Conservation (phyloP, 805 yeast genomes). For the Teunomyces tritomae region DNA sequence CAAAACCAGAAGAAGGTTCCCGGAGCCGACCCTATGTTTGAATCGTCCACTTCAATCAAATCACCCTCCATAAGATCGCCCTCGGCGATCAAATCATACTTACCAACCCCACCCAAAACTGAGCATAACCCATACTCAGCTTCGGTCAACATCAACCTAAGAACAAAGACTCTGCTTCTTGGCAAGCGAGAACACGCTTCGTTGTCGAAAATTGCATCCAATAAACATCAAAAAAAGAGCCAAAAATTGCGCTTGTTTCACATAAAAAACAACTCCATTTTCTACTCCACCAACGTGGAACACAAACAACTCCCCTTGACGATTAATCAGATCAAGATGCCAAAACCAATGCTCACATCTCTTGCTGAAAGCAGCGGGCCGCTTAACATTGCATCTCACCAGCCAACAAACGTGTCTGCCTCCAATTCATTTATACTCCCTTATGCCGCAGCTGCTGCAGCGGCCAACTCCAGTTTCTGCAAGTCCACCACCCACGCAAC, state of each 20-base stretch:
- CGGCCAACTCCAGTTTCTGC: constrained; percentile 10
- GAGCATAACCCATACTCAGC: constrained; percentile 6
- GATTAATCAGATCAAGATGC: constrained; percentile 7
- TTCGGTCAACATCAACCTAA: constrained; percentile 24
- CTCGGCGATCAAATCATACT: constrained; percentile 2
- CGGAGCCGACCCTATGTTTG: background rate
- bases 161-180: constrained; percentile 14
- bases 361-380: constrained; percentile 5
- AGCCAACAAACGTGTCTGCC: background rate
- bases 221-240: constrained; percentile 11
- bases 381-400: background rate
- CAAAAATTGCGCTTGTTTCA: constrained; percentile 35
- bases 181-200: constrained; percentile 12
- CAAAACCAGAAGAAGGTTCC: background rate
- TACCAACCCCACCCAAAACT: constrained; percentile 7
- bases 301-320: constrained; percentile 12
- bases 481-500: constrained; percentile 1
- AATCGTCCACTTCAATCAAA: background rate
- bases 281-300: constrained; percentile 16
- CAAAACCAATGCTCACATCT: constrained; percentile 10
- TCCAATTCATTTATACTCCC: constrained; percentile 5
- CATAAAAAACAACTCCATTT: constrained; percentile 35
- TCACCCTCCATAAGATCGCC: constrained; percentile 13
- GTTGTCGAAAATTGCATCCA: constrained; percentile 22
- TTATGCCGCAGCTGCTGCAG: constrained; percentile 4